phyloP scores from a whole-genome alignment of 2,329 filamentous ascomycete genomes.

The Fusarium nisikadoi region DNA sequence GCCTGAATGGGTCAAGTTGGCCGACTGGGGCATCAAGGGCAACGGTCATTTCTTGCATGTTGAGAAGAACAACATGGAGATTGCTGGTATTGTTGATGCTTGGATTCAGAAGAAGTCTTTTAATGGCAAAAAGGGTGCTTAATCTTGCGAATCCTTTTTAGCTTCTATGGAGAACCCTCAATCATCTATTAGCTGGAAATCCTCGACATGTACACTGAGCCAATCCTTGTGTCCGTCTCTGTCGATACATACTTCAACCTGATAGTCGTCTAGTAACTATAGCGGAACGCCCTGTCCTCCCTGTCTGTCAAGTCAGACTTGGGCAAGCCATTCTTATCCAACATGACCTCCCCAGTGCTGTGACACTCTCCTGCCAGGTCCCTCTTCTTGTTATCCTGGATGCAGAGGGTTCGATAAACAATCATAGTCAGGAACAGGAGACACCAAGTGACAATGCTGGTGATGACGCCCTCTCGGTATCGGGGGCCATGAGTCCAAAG shows the following conservation, averaged over 20 bases:
- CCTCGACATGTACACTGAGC: too few species aligned
- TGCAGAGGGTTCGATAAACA: background rate
- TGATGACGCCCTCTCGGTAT: background rate
- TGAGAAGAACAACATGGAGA: constrained; percentile 35
- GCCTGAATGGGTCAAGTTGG: constrained; percentile 29
- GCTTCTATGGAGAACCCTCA: background rate
- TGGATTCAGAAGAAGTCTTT: constrained; percentile 14
- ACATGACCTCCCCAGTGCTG: background rate
- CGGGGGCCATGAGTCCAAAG: background rate
- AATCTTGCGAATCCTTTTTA: too few species aligned
- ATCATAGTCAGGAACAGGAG: background rate
- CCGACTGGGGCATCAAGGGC: constrained; percentile 20
- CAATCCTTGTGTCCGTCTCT: too few species aligned
- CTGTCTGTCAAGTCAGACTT: constrained; percentile 2
- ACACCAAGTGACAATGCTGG: background rate
- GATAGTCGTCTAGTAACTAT: background rate
- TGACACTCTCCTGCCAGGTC: background rate
- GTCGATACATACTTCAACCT: background rate
- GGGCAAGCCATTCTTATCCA: background rate
- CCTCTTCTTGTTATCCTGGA: background rate
- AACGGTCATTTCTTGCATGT: constrained; percentile 34
- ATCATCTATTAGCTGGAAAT: background rate
- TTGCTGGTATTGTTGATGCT: constrained; percentile 4
- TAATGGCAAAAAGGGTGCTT: background rate
- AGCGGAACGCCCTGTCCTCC: background rate